Evolutionary conservation across 129 eudicot species (phyloP).

Genomic region (Oenanthe sinensis): DNA sequence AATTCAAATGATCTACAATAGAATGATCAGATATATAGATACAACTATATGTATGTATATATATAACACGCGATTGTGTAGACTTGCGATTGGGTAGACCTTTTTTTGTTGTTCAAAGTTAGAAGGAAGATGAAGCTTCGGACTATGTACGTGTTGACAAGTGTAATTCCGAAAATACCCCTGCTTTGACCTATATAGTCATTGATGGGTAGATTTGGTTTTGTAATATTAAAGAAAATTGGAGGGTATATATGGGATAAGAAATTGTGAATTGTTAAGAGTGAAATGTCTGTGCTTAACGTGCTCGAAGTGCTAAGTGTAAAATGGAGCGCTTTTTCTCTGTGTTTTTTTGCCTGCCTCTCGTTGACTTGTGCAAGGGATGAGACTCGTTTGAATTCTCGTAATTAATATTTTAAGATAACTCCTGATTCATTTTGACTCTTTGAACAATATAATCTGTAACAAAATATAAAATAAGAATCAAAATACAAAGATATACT

Average conservation of each 20-base stretch:
- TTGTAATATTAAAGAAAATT: too few species aligned
- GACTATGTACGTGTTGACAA: background rate
- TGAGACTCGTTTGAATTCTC: too few species aligned
- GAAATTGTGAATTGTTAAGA: background rate
- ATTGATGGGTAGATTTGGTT: accelerated
- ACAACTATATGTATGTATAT: background rate
- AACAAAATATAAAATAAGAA: too few species aligned
- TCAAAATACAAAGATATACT: too few species aligned
- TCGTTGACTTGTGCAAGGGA: too few species aligned
- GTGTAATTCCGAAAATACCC: background rate
- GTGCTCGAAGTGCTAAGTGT: background rate
- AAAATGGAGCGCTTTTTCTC: background rate
- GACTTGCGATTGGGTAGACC: background rate
- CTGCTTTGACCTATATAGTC: background rate
- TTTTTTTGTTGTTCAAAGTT: background rate
- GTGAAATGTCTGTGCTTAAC: background rate
- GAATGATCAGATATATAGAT: background rate
- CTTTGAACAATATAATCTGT: too few species aligned
- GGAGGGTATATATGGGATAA: background rate
- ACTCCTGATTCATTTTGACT: too few species aligned
- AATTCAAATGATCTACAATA: background rate
- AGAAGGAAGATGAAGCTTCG: background rate
- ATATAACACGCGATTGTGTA: background rate
- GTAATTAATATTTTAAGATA: too few species aligned
- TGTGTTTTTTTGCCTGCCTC: too few species aligned